Evolutionary conservation across 2,329 filamentous ascomycete species (phyloP).

Genomic region (Alternaria brassicicola): DNA sequence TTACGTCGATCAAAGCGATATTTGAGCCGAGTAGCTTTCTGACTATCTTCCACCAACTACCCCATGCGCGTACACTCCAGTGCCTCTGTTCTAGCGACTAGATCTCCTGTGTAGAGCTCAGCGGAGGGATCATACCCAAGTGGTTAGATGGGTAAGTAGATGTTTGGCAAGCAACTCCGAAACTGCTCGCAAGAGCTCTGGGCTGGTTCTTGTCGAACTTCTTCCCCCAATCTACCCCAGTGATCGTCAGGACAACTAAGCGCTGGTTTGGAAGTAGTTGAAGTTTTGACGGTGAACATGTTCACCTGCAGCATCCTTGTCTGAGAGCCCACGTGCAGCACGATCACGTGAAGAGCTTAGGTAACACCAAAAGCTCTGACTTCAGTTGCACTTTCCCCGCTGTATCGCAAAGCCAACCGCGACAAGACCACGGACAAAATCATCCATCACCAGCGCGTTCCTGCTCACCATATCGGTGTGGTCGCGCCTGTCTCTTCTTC

Average conservation of each 20-base stretch:
- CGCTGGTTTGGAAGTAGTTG: neutral
- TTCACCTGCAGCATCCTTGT: neutral
- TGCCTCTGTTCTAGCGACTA: neutral
- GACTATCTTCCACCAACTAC: neutral
- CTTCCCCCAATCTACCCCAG: neutral
- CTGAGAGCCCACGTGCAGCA: neutral
- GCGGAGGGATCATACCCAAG: neutral
- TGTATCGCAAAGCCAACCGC: constrained; percentile 12
- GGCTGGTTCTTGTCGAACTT: neutral
- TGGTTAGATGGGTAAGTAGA: neutral
- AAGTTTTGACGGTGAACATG: neutral
- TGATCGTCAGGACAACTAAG: neutral
- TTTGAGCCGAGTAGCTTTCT: neutral
- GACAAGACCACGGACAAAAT: constrained; percentile 22
- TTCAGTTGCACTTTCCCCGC: constrained; percentile 19
- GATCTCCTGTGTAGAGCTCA: neutral
- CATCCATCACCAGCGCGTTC: constrained; percentile 11
- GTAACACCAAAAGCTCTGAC: constrained; percentile 13
- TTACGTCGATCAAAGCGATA: neutral
- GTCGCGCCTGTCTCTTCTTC: constrained; percentile 23
- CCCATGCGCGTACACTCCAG: neutral
- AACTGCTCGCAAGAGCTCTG: neutral
- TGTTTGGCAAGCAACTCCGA: neutral
- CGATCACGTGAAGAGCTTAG: constrained; percentile 2
- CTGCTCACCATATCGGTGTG: constrained; percentile 10